Evolutionary conservation across 192 early-diverging fungal species (phyloP).

Genomic region (Chytriomyces sp.): DNA sequence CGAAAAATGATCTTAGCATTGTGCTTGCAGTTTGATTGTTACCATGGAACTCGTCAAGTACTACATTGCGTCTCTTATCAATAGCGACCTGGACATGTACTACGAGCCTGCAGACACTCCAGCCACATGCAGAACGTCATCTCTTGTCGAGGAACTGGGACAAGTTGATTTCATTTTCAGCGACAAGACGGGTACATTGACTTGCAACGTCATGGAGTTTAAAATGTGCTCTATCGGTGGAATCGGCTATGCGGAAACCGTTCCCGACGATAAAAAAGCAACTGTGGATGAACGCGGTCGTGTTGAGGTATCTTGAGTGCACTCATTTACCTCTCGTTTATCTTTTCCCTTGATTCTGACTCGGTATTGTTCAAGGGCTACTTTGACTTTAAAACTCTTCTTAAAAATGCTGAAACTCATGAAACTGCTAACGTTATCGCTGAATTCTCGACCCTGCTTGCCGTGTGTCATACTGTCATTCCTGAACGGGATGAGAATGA

Average conservation of each 20-base stretch:
- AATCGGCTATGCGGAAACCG: conserved; percentile 82
- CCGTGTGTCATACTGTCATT: conserved; percentile 98
- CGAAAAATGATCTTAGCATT: not conserved
- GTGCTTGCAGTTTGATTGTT: conserved; percentile 82
- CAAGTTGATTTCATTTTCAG: conserved; percentile 97
- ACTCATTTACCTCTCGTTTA: not conserved
- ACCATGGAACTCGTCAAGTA: conserved; percentile 99
- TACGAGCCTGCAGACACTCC: conserved; percentile 92
- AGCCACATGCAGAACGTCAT: conserved; percentile 89
- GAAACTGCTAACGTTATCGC: conserved; percentile 56
- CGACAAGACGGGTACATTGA: conserved; percentile 82
- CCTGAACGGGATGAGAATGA: conserved; percentile 76
- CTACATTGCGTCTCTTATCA: conserved; percentile 87
- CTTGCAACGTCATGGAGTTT: conserved; percentile 67
- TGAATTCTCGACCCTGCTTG: conserved; percentile 89
- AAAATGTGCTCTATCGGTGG: conserved; percentile 86
- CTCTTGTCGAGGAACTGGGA: conserved; percentile 97
- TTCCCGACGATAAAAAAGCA: conserved; percentile 87
- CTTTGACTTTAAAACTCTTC: conserved; percentile 46
- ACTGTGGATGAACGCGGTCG: conserved; percentile 67
- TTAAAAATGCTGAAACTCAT: conserved; percentile 45
- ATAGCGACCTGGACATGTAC: conserved; percentile 96
- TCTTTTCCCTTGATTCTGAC: not conserved
- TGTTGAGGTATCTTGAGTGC: conserved; percentile 51
- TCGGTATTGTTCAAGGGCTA: conserved; percentile 46